Conservation (phyloP, 352 stramenopile genomes). For the Aphanomyces euteiches region DNA sequence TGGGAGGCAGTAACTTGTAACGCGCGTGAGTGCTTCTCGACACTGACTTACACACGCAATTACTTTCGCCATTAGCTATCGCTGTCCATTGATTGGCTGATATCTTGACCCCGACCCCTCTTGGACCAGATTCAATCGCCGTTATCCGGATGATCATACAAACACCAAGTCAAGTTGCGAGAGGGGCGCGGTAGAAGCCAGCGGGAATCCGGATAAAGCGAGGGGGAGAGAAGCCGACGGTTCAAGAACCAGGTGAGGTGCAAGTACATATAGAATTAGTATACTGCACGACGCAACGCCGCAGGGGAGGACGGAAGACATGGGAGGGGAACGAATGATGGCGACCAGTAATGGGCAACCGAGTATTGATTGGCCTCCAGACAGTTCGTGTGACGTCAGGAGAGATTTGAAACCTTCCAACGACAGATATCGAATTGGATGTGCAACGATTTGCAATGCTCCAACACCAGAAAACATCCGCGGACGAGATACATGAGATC, state of each 20-base stretch:
- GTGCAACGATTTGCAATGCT: conserved; percentile 18
- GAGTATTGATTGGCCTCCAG: too few relatives aligned
- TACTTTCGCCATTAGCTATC: not conserved
- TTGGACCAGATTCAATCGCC: not conserved
- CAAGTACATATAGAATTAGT: too few relatives aligned
- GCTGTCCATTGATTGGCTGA: conserved; percentile 10
- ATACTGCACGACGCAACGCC: too few relatives aligned
- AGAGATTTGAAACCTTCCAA: too few relatives aligned
- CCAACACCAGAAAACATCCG: not conserved
- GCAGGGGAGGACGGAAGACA: too few relatives aligned
- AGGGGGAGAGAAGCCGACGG: not conserved
- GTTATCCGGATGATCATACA: not conserved
- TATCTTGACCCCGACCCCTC: not conserved
- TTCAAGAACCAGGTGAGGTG: not conserved
- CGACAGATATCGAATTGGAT: not conserved
- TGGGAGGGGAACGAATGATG: too few relatives aligned
- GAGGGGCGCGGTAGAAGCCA: not conserved
- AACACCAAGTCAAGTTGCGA: not conserved
- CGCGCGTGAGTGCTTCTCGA: conserved; percentile 27
- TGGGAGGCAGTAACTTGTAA: conserved; percentile 30
- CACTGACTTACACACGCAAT: conserved; percentile 30
- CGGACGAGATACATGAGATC: not conserved
- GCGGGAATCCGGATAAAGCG: not conserved
- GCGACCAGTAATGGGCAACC: too few relatives aligned
- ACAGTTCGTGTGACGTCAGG: too few relatives aligned